Percentiles rank a stretch among this genome's conserved stretches.
These are phyloP conservation scores for Agroathelia rolfsii DNA, from an alignment of 1,284 basidiomycete genomes.

Conservation along the genomic window DNA sequence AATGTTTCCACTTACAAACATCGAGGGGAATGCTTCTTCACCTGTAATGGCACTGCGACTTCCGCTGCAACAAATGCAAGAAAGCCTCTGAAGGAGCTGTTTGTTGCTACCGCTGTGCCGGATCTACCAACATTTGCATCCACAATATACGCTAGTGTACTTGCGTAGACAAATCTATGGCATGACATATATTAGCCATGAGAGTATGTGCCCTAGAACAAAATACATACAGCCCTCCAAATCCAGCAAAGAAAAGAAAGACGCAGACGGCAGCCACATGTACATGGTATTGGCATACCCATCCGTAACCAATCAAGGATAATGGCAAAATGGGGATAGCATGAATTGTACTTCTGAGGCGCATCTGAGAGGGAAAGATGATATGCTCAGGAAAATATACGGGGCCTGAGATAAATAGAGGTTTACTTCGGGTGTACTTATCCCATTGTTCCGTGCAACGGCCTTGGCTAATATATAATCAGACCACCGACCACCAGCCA, in stretches of 20 bases:
- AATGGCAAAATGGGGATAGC: slow-evolving; percentile 48
- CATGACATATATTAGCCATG: slow-evolving; percentile 8
- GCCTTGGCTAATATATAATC: slow-evolving; percentile 52
- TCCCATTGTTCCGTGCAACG: slow-evolving; percentile 51
- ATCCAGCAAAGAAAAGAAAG: slow-evolving; percentile 56
- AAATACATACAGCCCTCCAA: slow-evolving; percentile 21
- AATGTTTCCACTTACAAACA: background rate
- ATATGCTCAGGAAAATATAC: slow-evolving; percentile 2
- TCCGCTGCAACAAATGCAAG: slow-evolving; percentile 66
- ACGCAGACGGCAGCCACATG: slow-evolving; percentile 55
- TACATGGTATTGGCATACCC: slow-evolving; percentile 58
- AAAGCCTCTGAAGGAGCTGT: slow-evolving; percentile 62
- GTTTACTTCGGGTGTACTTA: slow-evolving; percentile 56
- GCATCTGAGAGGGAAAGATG: slow-evolving; percentile 40
- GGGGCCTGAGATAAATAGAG: slow-evolving; percentile 1
- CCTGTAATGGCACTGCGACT: slow-evolving; percentile 58
- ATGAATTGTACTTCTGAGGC: slow-evolving; percentile 52
- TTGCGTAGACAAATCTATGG: slow-evolving; percentile 57
- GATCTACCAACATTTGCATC: slow-evolving; percentile 72
- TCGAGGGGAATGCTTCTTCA: slow-evolving; percentile 15
- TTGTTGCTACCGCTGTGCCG: slow-evolving; percentile 58
- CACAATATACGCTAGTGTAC: slow-evolving; percentile 66
- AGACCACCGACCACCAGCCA: slow-evolving; percentile 71
- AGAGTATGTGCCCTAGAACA: slow-evolving; percentile 6
- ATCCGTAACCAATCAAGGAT: slow-evolving; percentile 62